phyloP scores from a whole-genome alignment of 2,329 filamentous ascomycete species.

The Cordyceps cicadae region DNA sequence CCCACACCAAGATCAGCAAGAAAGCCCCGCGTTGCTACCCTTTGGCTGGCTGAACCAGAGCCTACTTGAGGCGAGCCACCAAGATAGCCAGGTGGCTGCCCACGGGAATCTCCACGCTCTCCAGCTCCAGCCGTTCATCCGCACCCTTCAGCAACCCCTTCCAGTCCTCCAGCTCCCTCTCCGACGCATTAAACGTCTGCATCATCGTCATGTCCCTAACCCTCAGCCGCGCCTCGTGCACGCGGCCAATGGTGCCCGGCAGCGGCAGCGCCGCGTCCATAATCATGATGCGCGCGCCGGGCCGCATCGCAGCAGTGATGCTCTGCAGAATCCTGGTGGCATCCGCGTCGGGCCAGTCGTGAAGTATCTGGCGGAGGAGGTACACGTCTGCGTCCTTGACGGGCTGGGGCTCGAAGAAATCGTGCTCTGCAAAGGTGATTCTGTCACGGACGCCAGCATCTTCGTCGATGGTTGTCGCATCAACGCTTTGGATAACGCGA shows the following conservation, averaged over 20 bases:
- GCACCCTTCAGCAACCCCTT: not conserved
- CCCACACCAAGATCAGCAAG: too few species aligned
- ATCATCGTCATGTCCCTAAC: not conserved
- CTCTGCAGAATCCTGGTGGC: not conserved
- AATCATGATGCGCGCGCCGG: not conserved
- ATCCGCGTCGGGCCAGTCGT: not conserved
- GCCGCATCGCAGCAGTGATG: not conserved
- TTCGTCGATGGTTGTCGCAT: not conserved
- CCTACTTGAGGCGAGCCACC: not conserved
- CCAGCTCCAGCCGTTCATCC: not conserved
- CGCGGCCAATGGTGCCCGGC: not conserved
- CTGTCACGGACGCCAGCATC: not conserved
- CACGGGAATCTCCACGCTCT: not conserved
- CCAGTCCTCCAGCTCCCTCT: not conserved
- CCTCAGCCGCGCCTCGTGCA: not conserved
- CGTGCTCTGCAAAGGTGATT: not conserved
- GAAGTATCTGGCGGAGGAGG: not conserved
- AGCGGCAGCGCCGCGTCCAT: not conserved
- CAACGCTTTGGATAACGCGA: not conserved
- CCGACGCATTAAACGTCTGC: not conserved
- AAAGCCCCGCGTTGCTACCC: too few species aligned
- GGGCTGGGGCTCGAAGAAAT: not conserved
- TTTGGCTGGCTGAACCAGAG: too few species aligned
- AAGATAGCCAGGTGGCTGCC: not conserved
- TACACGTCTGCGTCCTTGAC: not conserved